These are phyloP conservation scores for Apiotrichum akiyoshidainum DNA, from an alignment of 1,284 basidiomycete species.

Conservation along the genomic window DNA sequence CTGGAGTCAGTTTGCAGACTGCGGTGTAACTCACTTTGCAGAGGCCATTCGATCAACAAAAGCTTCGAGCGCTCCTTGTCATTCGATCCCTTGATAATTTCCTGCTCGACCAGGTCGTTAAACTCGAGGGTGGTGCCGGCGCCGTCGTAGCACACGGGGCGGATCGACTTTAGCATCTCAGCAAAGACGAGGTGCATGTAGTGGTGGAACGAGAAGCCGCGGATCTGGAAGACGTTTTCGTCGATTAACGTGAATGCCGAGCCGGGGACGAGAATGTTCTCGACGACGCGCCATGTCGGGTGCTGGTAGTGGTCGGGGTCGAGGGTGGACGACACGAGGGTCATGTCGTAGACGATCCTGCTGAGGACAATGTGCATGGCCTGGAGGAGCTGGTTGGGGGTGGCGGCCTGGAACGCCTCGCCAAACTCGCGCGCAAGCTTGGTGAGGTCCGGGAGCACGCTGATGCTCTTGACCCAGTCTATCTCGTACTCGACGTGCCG, in stretches of 20 bases:
- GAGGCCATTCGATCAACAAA: slow-evolving; percentile 75
- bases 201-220: slow-evolving; percentile 70
- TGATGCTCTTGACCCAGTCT: slow-evolving; percentile 93
- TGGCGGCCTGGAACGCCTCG: slow-evolving; percentile 61
- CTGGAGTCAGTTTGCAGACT: slow-evolving; percentile 18
- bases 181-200: slow-evolving; percentile 88
- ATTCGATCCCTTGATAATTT: slow-evolving; percentile 10
- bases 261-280: slow-evolving; percentile 24
- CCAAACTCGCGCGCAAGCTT: slow-evolving; percentile 84
- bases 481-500: slow-evolving; percentile 90
- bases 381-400: slow-evolving; percentile 60
- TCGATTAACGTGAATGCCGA: slow-evolving; percentile 55
- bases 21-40: slow-evolving; percentile 70
- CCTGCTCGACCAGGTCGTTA: slow-evolving; percentile 19
- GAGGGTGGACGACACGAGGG: slow-evolving; percentile 50
- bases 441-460: slow-evolving; percentile 80
- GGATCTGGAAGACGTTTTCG: slow-evolving; percentile 62
- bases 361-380: slow-evolving; percentile 69
- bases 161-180: slow-evolving; percentile 68
- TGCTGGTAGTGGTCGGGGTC: slow-evolving; percentile 64
- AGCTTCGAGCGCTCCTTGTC: slow-evolving; percentile 29
- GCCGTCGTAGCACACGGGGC: slow-evolving; percentile 12
- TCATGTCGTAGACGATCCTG: slow-evolving; percentile 65
- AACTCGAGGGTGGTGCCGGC: neutral
- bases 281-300: slow-evolving; percentile 59